phyloP scores from a whole-genome alignment of 768 basidiomycete species.

The Amanita pallidorosea region DNA sequence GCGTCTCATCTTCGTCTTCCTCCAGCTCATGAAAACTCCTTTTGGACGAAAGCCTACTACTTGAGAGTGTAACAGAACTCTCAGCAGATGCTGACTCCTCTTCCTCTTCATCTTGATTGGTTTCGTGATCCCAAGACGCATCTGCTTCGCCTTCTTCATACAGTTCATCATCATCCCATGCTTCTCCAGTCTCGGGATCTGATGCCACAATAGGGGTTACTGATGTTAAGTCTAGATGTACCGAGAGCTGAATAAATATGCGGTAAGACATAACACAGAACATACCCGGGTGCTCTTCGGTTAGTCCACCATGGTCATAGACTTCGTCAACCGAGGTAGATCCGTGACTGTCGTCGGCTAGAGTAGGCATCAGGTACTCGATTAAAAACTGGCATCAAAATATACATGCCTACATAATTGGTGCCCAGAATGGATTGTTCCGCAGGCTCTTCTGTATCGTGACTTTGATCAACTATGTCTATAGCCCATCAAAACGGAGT shows the following conservation, averaged over 20 bases:
- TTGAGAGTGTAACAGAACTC: constrained; percentile 47
- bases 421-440: not conserved
- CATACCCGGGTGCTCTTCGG: not conserved
- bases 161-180: constrained; percentile 12
- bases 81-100: constrained; percentile 37
- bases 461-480: not conserved
- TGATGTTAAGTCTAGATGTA: constrained; percentile 8
- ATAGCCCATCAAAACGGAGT: not conserved
- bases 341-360: constrained; percentile 7
- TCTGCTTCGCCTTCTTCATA: constrained; percentile 32
- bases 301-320: not conserved
- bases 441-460: not conserved
- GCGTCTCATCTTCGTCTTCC: constrained; percentile 20
- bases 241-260: too few species aligned
- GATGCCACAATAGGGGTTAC: constrained; percentile 3
- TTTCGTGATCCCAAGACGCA: constrained; percentile 25
- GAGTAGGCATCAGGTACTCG: not conserved
- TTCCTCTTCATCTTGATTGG: constrained; percentile 23
- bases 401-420: not conserved
- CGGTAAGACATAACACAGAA: too few species aligned
- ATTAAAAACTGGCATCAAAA: not conserved
- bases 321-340: not conserved
- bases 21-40: constrained; percentile 40
- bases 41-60: constrained; percentile 43
- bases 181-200: not conserved